Conservation (phyloP, 306 rosid genomes). For the Trifolium dubium region DNA sequence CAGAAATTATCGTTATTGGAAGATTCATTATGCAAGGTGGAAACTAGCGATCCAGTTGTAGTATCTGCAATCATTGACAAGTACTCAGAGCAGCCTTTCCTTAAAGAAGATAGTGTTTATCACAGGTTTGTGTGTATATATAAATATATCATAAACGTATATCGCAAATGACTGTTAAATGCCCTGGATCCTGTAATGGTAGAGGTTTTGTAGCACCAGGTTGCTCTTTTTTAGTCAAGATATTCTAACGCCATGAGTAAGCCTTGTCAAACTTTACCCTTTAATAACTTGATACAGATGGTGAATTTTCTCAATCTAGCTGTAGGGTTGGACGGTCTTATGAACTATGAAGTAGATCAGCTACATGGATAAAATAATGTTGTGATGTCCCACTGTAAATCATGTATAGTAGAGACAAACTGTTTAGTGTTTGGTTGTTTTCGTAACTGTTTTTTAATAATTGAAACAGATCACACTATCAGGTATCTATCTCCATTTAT, state of each 20-base stretch:
- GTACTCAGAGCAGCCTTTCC: conserved; percentile 59
- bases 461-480: conserved; percentile 7
- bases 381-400: no score
- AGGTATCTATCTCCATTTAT: conserved; percentile 29
- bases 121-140: conserved; percentile 56
- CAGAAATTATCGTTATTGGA: conserved; percentile 75
- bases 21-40: conserved; percentile 66
- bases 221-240: no score
- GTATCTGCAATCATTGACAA: conserved; percentile 63
- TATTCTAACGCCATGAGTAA: no score
- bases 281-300: no score
- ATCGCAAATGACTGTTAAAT: neutral
- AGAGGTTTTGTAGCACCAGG: no score
- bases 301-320: no score
- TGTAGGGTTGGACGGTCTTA: no score
- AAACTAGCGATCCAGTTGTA: conserved; percentile 58
- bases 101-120: conserved; percentile 66
- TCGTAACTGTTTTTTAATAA: conserved; percentile 1
- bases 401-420: no score
- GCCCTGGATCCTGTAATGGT: no score
- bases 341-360: no score
- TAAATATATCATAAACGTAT: neutral
- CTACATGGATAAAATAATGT: no score
- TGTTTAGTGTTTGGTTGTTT: conserved; percentile 6
- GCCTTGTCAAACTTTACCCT: no score